Conservation (phyloP, 805 yeast species). For the Candida multigemmis region DNA sequence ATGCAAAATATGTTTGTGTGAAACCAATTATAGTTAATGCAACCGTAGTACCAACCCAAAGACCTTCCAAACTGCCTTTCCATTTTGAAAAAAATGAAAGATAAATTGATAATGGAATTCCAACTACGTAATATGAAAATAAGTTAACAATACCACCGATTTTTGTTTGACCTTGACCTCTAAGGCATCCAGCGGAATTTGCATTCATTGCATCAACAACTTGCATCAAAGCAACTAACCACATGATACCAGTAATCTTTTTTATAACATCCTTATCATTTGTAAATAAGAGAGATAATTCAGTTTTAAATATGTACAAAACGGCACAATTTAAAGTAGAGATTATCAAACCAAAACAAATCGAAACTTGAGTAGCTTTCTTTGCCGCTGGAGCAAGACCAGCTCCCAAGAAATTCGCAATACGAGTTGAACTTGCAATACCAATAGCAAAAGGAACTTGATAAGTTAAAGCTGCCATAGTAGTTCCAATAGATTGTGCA, state of each 20-base stretch:
- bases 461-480: conserved; percentile 47
- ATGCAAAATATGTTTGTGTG: conserved; percentile 31
- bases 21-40: conserved; percentile 43
- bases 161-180: conserved; percentile 72
- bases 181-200: conserved; percentile 63
- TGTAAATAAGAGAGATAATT: conserved; percentile 43
- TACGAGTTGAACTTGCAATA: conserved; percentile 48
- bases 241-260: conserved; percentile 43
- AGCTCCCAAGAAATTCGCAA: conserved; percentile 49
- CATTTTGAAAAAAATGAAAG: conserved; percentile 41
- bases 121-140: conserved; percentile 50
- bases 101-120: conserved; percentile 50
- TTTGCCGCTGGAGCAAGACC: conserved; percentile 27
- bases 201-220: conserved; percentile 62
- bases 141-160: conserved; percentile 54
- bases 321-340: conserved; percentile 22
- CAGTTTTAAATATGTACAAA: conserved; percentile 20
- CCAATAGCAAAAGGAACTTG: conserved; percentile 53
- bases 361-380: conserved; percentile 25
- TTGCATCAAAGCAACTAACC: conserved; percentile 62
- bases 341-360: conserved; percentile 25
- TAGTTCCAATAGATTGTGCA: conserved; percentile 34
- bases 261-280: conserved; percentile 47
- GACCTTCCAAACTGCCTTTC: conserved; percentile 44
- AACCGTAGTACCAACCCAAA: conserved; percentile 54